Percentiles rank a stretch among this genome's conserved stretches.
These are phyloP conservation scores for Leccinum aurantiacum DNA, from an alignment of 768 basidiomycete genomes.

Conservation along the genomic window DNA sequence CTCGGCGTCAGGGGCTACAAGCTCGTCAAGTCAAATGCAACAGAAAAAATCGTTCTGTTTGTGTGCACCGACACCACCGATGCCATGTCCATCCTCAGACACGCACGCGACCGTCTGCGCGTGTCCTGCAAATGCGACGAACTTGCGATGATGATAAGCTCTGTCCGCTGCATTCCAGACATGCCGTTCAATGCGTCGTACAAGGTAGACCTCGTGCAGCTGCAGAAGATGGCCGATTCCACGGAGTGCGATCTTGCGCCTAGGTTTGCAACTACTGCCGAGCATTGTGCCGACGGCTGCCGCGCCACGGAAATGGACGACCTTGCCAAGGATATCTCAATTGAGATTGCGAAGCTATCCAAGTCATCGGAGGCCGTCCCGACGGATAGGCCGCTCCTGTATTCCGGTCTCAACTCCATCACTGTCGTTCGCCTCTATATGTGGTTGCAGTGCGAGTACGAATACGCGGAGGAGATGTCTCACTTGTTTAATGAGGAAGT, in stretches of 20 bases:
- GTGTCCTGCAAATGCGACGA: conserved; percentile 16
- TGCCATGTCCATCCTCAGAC: conserved; percentile 24
- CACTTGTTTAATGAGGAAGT: conserved; percentile 34
- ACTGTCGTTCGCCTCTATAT: conserved; percentile 31
- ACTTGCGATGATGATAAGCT: conserved; percentile 25
- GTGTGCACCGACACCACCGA: conserved; percentile 17
- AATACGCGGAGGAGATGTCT: conserved; percentile 31
- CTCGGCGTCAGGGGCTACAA: conserved; percentile 25
- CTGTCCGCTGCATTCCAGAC: conserved; percentile 24
- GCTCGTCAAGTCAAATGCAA: conserved; percentile 27
- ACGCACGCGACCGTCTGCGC: conserved; percentile 23
- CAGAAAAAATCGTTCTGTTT: conserved; percentile 30
- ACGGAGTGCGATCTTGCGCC: conserved; percentile 12
- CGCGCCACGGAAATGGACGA: conserved; percentile 8
- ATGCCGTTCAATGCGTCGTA: conserved; percentile 35
- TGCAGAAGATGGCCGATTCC: conserved; percentile 28
- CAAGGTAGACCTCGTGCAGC: conserved; percentile 29
- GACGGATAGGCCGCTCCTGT: conserved; percentile 33
- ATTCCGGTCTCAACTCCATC: conserved; percentile 34
- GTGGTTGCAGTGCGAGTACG: conserved; percentile 36
- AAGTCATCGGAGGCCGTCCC: conserved; percentile 28
- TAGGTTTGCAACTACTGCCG: conserved; percentile 15
- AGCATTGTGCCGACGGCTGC: background rate
- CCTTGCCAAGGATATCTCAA: conserved; percentile 35
- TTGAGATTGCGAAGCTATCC: conserved; percentile 33